Evolutionary conservation across 2,329 filamentous ascomycete genomes (phyloP), one percentile per base, ranked within the genome.

Genomic region (Triangularia setosa): DNA sequence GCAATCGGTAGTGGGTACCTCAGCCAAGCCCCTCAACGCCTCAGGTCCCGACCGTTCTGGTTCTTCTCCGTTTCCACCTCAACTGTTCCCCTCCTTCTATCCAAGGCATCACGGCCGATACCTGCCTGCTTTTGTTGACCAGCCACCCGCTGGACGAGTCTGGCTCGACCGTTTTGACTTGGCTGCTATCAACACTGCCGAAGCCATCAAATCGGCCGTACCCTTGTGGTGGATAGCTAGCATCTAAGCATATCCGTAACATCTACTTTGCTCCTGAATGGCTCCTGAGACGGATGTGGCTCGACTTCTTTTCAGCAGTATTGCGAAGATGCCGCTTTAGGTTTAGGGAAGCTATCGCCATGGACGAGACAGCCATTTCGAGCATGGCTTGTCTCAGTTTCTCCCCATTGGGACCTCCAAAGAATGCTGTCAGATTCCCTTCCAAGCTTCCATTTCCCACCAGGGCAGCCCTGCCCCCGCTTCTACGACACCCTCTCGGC

Each of bases 391-490:
- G 53, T 48, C 44, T 27, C 28, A 55, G 33, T 35, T 48, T 35
- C 27, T 30, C 33, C 33, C 48, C 27, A 60, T 33, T 40, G 18
- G 57, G 44, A n/a, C n/a, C 48, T 33, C 25, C 21, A 52, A 33
- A 58, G 24, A 27, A 61, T 57, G 33, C 61, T 60, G 48, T 48
- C 52, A 63, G 48, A 28, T 62, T 63, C 58, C 59, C 67, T 67
- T 61, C 58, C 35, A 53, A 57, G 59, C 65, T 60, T 60, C 65
- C 60, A 60, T 68, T 67, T 67, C 68, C 64, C 69, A 67, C 58
- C 40, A 24, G 40, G 58, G 21, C 33, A 44, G 23, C 33, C 57
- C 9, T 59, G n/a, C 30, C 8, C 40, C 35, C 24, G 54, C 18
- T 65, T 58, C 63, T 64, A 54, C 63, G 44, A 54, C 65, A 61